A percentile compares a stretch with the other conserved stretches of the same genome.
These are phyloP conservation scores for Grosmannia serpens DNA, from an alignment of 2,329 filamentous ascomycete species.

Conservation along the genomic window DNA sequence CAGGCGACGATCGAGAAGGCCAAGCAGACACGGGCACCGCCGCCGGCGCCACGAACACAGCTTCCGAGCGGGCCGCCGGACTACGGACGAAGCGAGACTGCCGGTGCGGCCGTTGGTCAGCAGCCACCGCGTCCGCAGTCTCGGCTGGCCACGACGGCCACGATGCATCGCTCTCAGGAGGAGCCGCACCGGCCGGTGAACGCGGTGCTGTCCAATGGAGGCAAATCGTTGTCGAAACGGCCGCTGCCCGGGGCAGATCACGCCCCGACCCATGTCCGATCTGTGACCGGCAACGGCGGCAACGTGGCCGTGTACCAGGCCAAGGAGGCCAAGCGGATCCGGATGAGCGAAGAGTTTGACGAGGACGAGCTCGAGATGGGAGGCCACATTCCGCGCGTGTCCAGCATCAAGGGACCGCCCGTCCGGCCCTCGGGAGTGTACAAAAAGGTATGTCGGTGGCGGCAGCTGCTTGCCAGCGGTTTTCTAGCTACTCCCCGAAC, in stretches of 20 bases:
- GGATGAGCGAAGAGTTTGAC: conserved; percentile 62
- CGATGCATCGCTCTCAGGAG: conserved; percentile 40
- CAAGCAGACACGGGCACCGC: conserved; percentile 52
- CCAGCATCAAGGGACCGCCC: conserved; percentile 64
- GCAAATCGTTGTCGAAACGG: conserved; percentile 66
- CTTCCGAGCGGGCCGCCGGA: conserved; percentile 37
- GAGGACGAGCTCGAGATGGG: conserved; percentile 42
- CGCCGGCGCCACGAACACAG: conserved; percentile 45
- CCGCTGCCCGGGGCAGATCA: conserved; percentile 36
- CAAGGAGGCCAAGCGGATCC: conserved; percentile 67
- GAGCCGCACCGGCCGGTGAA: conserved; percentile 51
- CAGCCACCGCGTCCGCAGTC: conserved; percentile 36
- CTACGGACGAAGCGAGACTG: conserved; percentile 20
- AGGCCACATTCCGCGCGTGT: conserved; percentile 44
- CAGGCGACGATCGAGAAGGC: conserved; percentile 53
- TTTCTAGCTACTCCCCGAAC: neutral
- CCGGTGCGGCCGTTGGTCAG: neutral
- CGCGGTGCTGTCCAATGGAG: conserved; percentile 46
- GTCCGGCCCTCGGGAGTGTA: conserved; percentile 65
- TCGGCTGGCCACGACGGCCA: conserved; percentile 42
- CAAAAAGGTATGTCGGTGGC: conserved; percentile 48
- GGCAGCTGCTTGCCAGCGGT: too few species aligned
- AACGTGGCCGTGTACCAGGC: conserved; percentile 51
- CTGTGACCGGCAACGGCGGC: conserved; percentile 11
- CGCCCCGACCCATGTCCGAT: conserved; percentile 4